Base-by-base conservation (phyloP, 257 asterid genomes). In the Petrea volubilis region DNA sequence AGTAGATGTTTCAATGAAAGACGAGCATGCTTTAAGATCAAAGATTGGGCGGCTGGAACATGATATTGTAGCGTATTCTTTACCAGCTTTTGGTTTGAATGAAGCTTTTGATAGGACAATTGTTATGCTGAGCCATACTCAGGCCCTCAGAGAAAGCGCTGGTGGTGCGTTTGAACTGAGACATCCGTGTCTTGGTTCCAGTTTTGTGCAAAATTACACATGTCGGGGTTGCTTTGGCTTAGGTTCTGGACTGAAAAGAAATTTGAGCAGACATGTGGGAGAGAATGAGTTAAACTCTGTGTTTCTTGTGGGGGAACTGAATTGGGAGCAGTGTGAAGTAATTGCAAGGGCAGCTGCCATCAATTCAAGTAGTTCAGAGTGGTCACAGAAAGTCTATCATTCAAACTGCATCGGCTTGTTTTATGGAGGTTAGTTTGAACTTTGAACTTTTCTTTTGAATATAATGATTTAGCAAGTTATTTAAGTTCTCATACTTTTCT, bases 21-120 rank as follows among this genome's bases (percentile, higher is more conserved):
- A 82, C 33, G 77, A 80, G 49, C 80, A 89, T 76, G 73, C 64
- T 51, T 50, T 81, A 62, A 76, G 81, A 34, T 87, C 96, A 14
- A 85, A 73, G 74, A 68, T 91, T 20, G 95, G 92, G 73, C 66
- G 70, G 2, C 27, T 72, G 52, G 85, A 78, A 56, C 90, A 81
- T 61, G 78, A 70, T 63, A 64, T 91, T 67, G 82, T 80, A 11
- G 85, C 93, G 1, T 83, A 85, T 78, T 89, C 96, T 0, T 76
- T 89, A 67, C 90, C 90, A 1, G 87, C 88, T 50, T 91, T 89
- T 74, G 97, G 96, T 60, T 76, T 91, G 74, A 89, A 86, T 64
- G 91, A 89, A 82, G 97, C 96, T 55, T 89, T 91, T 78, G 93
- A 84, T 64, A 74, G 90, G 77, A 81, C 93, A 3, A 44, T 89